Base-by-base conservation (phyloP, 1,139 yeast genomes). In the Blastobotrys niveus region DNA sequence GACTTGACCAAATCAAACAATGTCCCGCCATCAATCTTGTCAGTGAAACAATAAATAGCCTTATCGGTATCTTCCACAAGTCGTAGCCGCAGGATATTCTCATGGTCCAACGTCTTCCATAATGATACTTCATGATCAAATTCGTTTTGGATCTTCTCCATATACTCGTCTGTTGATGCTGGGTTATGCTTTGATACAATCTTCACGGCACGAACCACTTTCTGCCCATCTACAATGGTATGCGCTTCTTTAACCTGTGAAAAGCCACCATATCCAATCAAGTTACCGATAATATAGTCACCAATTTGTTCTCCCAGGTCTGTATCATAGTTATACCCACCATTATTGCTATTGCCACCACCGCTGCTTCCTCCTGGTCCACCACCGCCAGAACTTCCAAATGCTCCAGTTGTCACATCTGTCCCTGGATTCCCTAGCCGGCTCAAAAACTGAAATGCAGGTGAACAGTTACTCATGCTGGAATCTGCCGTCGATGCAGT, bases 231-330 rank as follows among this genome's bases (percentile, higher is more conserved):
- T 57, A 58, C 61, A 46, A 62, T 62, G 47, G 64, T 62, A 30
- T 58, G 60, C 51, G 93, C 86, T 60, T 84, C 93, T 49, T 95
- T 69, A n/a, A 89, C 83, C 27, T 83, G 76, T 3, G 95, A 94
- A 83, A 93, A 88, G 0, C 96, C 95, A 8, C 97, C 97, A 59
- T 77, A 78, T 0, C 96, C 96, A 51, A 88, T 80, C n/a, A 82
- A 75, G 53, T 78, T 79, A 0, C 95, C 95, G 19, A 66, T 53
- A 22, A 59, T 57, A 46, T 61, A 65, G 15, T 54, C 74, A 51
- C 59, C 72, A 3, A 78, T 76, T 41, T 65, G 60, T 24, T 79
- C 79, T 7, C 79, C 81, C 67, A 57, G 70, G 48, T 76, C 80
- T 2, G 72, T 71, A 50, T 51, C 53, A 18, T 33, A 4, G 18